Percentiles rank a stretch among this genome's conserved stretches.
Conservation (phyloP, 306 rosid species). For the Cicer arietinum region DNA sequence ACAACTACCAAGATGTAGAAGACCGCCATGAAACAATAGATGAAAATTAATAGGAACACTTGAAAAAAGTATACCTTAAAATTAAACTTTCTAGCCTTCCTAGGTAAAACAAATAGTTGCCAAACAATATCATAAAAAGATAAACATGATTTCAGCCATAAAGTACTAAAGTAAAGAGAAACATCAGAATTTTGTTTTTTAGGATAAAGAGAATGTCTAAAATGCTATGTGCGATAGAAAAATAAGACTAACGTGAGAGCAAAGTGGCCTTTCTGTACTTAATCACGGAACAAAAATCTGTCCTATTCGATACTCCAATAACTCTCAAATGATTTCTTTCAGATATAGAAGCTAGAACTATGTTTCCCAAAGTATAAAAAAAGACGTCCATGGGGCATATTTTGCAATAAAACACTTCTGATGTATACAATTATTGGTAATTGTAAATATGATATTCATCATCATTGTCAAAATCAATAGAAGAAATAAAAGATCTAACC, state of each 20-base stretch:
- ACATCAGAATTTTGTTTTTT: not conserved
- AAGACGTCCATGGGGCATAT: too few species aligned
- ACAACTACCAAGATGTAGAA: not conserved
- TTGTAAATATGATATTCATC: too few species aligned
- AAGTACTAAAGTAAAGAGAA: not conserved
- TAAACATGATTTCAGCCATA: not conserved
- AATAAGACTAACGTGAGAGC: not conserved
- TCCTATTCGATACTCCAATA: too few species aligned
- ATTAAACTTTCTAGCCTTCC: too few species aligned
- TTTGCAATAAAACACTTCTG: too few species aligned
- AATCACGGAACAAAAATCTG: not conserved
- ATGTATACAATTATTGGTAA: too few species aligned
- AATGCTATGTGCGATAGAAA: not conserved
- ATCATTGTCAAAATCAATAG: too few species aligned
- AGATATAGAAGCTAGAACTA: too few species aligned
- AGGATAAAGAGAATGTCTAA: not conserved
- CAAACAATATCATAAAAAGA: not conserved
- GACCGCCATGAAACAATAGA: not conserved
- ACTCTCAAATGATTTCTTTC: too few species aligned
- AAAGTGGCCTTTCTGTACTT: not conserved
- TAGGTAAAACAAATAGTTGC: not conserved
- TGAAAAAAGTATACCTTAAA: not conserved
- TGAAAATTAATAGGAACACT: not conserved
- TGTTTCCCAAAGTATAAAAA: too few species aligned
- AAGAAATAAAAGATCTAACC: too few species aligned